Evolutionary conservation across 768 basidiomycete species (phyloP).

Genomic region (Podaxis sp.): DNA sequence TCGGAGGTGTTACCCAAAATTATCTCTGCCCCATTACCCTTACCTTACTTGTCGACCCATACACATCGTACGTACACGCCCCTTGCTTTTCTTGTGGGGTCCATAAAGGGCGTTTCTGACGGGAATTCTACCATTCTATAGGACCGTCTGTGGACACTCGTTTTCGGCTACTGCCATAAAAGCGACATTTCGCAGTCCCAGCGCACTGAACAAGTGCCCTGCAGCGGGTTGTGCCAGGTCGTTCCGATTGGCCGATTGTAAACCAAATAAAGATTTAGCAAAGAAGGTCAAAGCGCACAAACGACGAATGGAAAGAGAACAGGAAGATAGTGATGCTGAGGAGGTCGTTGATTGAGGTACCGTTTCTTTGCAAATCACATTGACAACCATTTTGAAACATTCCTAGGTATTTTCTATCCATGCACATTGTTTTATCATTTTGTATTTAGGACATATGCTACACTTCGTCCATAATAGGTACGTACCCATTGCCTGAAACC

Average conservation of each 20-base stretch:
- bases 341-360: slow-evolving; percentile 45
- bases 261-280: slow-evolving; percentile 54
- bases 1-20: slow-evolving; percentile 82
- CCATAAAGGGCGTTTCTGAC: slow-evolving; percentile 7
- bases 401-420: not conserved
- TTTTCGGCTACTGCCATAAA: slow-evolving; percentile 74
- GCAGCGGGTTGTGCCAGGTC: slow-evolving; percentile 67
- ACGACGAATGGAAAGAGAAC: slow-evolving; percentile 49
- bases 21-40: slow-evolving; percentile 85
- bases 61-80: slow-evolving; percentile 67
- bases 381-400: not conserved
- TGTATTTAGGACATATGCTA: not conserved
- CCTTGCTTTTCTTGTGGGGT: not conserved
- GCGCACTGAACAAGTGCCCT: slow-evolving; percentile 52
- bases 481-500: not conserved
- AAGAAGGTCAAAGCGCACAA: slow-evolving; percentile 58
- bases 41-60: slow-evolving; percentile 62
- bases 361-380: not conserved
- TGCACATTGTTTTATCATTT: not conserved
- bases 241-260: slow-evolving; percentile 50
- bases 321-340: slow-evolving; percentile 60
- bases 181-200: slow-evolving; percentile 49
- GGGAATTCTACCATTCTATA: slow-evolving; percentile 26
- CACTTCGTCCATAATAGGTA: not conserved
- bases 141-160: slow-evolving; percentile 73